Conservation (phyloP, 2,329 filamentous ascomycete species). For the Hymenoscyphus albidus region DNA sequence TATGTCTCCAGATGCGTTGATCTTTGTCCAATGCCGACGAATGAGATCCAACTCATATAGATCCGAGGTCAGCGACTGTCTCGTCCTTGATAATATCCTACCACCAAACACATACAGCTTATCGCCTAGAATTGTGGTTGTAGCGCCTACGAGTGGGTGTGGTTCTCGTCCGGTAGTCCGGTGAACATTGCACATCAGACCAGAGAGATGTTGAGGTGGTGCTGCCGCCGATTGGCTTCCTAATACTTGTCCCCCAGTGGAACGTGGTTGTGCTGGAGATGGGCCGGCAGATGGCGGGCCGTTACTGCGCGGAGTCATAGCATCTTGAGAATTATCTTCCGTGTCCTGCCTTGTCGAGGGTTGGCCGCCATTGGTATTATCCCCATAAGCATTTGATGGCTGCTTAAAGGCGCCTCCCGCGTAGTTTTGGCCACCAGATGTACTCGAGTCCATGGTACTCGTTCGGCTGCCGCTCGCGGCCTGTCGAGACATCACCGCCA, state of each 20-base stretch:
- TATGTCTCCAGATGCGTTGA: slow-evolving; percentile 79
- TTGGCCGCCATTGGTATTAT: slow-evolving; percentile 40
- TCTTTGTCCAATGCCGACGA: slow-evolving; percentile 85
- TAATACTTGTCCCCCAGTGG: slow-evolving; percentile 37
- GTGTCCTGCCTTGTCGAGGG: slow-evolving; percentile 44
- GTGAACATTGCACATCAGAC: slow-evolving; percentile 68
- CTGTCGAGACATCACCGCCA: slow-evolving; percentile 26
- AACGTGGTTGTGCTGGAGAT: slow-evolving; percentile 49
- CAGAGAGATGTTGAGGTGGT: slow-evolving; percentile 55
- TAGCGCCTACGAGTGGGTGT: slow-evolving; percentile 86
- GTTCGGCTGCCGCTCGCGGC: slow-evolving; percentile 29
- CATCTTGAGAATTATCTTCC: slow-evolving; percentile 46
- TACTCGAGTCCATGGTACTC: slow-evolving; percentile 34
- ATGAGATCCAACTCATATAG: slow-evolving; percentile 93
- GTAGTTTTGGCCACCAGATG: slow-evolving; percentile 23
- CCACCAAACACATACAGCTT: slow-evolving; percentile 97
- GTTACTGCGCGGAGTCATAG: slow-evolving; percentile 48
- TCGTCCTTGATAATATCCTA: slow-evolving; percentile 76
- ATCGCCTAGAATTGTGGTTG: slow-evolving; percentile 90
- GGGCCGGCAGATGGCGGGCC: slow-evolving; percentile 54
- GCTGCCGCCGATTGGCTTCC: slow-evolving; percentile 43
- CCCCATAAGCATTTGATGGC: slow-evolving; percentile 18
- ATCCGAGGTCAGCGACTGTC: slow-evolving; percentile 80
- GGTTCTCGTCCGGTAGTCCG: slow-evolving; percentile 89
- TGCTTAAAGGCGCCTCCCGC: slow-evolving; percentile 26